These are phyloP conservation scores for Eutypa lata DNA, from an alignment of 2,329 filamentous ascomycete genomes.

Conservation along the genomic window DNA sequence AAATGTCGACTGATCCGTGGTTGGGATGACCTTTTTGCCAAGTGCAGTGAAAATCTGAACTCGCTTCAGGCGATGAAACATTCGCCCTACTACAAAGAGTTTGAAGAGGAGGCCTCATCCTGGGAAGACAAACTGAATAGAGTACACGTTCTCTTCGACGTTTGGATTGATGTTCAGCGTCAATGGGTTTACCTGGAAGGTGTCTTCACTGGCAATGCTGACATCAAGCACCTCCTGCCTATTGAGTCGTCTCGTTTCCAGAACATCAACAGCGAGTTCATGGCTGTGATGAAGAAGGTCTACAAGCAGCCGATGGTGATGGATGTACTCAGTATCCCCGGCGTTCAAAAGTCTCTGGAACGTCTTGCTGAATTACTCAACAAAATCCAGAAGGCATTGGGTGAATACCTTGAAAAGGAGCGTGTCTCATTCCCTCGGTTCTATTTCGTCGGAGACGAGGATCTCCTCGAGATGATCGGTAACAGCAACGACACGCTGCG, in stretches of 20 bases:
- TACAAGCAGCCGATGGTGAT: constrained; percentile 94
- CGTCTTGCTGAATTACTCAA: constrained; percentile 93
- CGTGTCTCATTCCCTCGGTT: constrained; percentile 96
- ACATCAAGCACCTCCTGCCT: constrained; percentile 96
- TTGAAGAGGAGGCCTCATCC: constrained; percentile 91
- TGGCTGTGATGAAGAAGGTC: constrained; percentile 99
- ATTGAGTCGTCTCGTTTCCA: constrained; percentile 96
- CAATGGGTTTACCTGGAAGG: constrained; percentile 99
- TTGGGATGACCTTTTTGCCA: constrained; percentile 97
- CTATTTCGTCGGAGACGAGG: constrained; percentile 99
- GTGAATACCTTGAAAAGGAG: constrained; percentile 97
- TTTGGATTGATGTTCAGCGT: constrained; percentile 99
- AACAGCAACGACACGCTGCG: constrained; percentile 97
- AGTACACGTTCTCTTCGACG: constrained; percentile 95
- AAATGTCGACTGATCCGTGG: constrained; percentile 96
- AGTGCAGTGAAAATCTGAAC: constrained; percentile 97
- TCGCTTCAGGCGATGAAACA: constrained; percentile 98
- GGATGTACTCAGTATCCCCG: constrained; percentile 92
- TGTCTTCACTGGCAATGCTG: constrained; percentile 96
- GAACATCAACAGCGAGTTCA: constrained; percentile 99
- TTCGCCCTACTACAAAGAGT: constrained; percentile 98
- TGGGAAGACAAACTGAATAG: constrained; percentile 99
- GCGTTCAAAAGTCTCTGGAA: constrained; percentile 93
- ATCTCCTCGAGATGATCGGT: constrained; percentile 96
- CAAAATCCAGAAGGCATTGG: constrained; percentile 98